phyloP scores from a whole-genome alignment of 2,329 filamentous ascomycete genomes.

The Pseudogymnoascus sp. region DNA sequence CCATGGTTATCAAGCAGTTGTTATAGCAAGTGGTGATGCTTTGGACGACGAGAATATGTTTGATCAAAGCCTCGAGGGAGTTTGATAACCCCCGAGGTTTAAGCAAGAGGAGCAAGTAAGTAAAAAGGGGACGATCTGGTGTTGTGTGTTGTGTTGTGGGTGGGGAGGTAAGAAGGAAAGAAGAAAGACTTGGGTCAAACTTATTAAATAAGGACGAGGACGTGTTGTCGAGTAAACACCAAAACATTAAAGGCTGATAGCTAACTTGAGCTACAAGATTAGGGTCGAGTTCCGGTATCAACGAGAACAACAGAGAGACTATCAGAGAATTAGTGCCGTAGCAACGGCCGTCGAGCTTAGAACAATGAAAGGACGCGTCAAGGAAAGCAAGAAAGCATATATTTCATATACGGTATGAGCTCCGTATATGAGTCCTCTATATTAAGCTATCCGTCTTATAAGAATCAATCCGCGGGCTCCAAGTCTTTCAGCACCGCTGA shows the following conservation, averaged over 20 bases:
- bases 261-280: background rate
- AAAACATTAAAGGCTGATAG: background rate
- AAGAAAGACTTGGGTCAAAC: background rate
- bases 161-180: background rate
- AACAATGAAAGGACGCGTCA: conserved; percentile 3
- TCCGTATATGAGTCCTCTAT: background rate
- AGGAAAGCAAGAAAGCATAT: background rate
- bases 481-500: background rate
- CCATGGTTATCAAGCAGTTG: background rate
- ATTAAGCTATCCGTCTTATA: background rate
- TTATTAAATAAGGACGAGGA: background rate
- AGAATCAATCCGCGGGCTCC: background rate
- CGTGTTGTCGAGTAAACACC: background rate
- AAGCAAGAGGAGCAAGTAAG: background rate
- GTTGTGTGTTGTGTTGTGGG: background rate
- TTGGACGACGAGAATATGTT: background rate
- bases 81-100: background rate
- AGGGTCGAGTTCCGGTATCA: background rate
- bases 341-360: background rate
- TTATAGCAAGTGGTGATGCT: background rate
- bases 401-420: background rate
- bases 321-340: background rate
- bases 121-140: background rate
- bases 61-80: background rate
- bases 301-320: background rate